A percentile compares a stretch with the other conserved stretches of the same genome.
Conservation (phyloP, 345 rosid species). For the Melaleuca alternifolia region DNA sequence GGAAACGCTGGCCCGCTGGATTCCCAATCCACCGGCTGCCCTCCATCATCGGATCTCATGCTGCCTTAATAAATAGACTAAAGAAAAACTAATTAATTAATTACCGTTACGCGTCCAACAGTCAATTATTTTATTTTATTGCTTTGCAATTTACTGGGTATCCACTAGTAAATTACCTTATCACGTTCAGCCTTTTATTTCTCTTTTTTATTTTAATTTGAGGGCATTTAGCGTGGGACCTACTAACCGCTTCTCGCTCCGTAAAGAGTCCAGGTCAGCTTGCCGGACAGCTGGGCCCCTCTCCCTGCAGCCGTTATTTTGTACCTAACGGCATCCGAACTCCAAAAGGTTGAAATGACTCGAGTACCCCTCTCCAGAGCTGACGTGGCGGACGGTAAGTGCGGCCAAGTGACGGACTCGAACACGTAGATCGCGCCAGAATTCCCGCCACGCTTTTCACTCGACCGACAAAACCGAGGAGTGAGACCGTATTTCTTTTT, state of each 20-base stretch:
- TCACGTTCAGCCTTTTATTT: neutral
- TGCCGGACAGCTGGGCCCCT: neutral
- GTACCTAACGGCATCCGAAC: neutral
- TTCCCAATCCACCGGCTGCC: neutral
- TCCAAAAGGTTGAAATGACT: neutral
- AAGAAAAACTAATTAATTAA: neutral
- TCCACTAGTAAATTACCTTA: neutral
- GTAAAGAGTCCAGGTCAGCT: neutral
- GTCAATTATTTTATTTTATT: neutral
- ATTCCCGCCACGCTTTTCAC: neutral
- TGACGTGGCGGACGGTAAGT: neutral
- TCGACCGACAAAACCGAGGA: neutral
- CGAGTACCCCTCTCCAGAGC: neutral
- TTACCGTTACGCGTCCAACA: neutral
- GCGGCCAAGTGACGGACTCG: neutral
- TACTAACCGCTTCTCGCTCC: neutral
- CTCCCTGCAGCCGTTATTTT: neutral
- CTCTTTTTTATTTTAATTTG: neutral
- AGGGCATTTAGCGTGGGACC: neutral
- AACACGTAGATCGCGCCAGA: neutral
- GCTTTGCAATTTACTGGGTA: neutral
- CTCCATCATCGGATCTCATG: neutral
- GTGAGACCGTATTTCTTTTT: no score
- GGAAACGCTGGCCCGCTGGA: neutral
- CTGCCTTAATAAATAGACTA: neutral